Percentiles rank a stretch among this genome's conserved stretches.
Conservation (phyloP, 2,329 filamentous ascomycete genomes). For the Colletotrichum theobromicola region DNA sequence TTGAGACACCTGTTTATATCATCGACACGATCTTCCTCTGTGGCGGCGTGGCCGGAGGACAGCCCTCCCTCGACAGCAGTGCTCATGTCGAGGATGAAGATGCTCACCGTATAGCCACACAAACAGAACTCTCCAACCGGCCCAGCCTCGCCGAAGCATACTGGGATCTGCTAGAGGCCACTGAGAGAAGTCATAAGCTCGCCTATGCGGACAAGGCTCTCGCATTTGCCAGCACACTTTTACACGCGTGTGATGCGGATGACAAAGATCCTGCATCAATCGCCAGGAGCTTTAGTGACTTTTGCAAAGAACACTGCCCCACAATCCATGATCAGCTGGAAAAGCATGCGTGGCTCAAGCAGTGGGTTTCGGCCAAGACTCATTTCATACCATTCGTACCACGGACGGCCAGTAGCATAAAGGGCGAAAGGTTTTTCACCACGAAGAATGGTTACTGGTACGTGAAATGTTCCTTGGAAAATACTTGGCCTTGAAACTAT, state of each 20-base stretch:
- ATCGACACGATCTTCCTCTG: background rate
- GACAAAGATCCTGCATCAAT: background rate
- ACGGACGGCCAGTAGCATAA: background rate
- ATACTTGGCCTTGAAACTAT: too few relatives aligned
- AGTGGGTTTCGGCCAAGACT: background rate
- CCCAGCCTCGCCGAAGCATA: background rate
- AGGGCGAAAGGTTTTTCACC: background rate
- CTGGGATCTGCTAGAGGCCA: background rate
- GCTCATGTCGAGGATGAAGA: background rate
- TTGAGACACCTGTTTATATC: background rate
- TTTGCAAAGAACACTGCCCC: background rate
- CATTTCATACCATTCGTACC: background rate
- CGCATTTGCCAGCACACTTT: background rate
- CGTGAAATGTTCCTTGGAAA: rapidly evolving
- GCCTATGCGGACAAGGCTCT: background rate
- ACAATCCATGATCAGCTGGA: background rate
- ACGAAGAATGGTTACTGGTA: background rate
- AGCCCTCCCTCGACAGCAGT: background rate
- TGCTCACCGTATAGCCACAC: background rate
- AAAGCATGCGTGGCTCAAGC: background rate
- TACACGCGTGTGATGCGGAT: background rate
- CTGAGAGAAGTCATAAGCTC: background rate
- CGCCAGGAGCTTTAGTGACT: background rate
- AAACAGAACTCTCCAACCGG: background rate
- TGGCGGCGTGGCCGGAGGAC: background rate